Evolutionary conservation across 2,329 filamentous ascomycete species (phyloP).

Genomic region (Cyphellophora europaea): DNA sequence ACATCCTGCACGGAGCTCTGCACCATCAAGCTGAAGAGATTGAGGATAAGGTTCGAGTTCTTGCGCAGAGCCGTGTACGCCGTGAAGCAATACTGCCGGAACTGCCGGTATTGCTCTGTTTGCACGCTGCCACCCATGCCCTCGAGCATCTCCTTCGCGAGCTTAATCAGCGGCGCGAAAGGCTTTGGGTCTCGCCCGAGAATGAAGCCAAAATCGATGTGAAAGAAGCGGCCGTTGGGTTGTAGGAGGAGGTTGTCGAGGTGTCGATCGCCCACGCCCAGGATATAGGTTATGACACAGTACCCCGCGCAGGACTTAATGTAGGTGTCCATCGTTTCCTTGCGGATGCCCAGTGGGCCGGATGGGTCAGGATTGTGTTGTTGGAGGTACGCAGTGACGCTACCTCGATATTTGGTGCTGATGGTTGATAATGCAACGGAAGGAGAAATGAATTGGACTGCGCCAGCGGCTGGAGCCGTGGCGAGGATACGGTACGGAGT

Average conservation of each 20-base stretch:
- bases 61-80: constrained; percentile 88
- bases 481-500: constrained; percentile 95
- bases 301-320: constrained; percentile 94
- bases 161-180: constrained; percentile 93
- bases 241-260: constrained; percentile 88
- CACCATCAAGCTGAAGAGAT: constrained; percentile 93
- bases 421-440: constrained; percentile 78
- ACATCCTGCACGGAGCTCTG: constrained; percentile 97
- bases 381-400: constrained; percentile 70
- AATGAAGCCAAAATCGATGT: constrained; percentile 97
- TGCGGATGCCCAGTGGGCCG: constrained; percentile 75
- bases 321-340: constrained; percentile 90
- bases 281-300: constrained; percentile 95
- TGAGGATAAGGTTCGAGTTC: constrained; percentile 81
- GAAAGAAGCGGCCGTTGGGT: constrained; percentile 90
- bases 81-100: constrained; percentile 93
- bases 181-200: constrained; percentile 94
- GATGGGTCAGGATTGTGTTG: constrained; percentile 80
- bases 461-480: constrained; percentile 78
- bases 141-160: constrained; percentile 96
- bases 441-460: constrained; percentile 77
- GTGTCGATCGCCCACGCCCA: constrained; percentile 92
- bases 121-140: constrained; percentile 85
- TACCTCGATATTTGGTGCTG: constrained; percentile 70
- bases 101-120: constrained; percentile 66